Conservation (phyloP, 164 flowering plant genomes). For the Vitis rupestris region DNA sequence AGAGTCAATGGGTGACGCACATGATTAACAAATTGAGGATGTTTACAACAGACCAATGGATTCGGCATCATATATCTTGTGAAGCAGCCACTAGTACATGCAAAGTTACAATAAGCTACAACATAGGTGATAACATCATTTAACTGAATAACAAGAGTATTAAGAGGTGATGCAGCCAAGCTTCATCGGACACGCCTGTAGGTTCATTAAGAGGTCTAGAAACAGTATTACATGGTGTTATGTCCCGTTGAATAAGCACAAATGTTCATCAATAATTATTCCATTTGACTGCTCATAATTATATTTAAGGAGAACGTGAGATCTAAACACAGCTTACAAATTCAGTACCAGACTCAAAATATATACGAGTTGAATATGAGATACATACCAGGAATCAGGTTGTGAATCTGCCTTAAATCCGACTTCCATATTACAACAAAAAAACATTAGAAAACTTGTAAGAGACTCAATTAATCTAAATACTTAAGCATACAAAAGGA, state of each 20-base stretch:
- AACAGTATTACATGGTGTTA: too few species aligned
- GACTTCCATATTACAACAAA: conserved; percentile 61
- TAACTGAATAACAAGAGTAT: too few species aligned
- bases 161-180: too few species aligned
- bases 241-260: too few species aligned
- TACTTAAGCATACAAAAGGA: not conserved
- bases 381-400: conserved; percentile 78
- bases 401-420: conserved; percentile 67
- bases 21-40: not conserved
- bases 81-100: too few species aligned
- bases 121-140: too few species aligned
- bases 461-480: conserved; percentile 10
- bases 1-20: not conserved
- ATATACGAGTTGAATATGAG: conserved; percentile 5
- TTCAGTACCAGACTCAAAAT: not conserved
- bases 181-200: too few species aligned
- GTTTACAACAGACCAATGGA: not conserved
- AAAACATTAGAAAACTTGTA: conserved; percentile 15
- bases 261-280: too few species aligned
- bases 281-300: too few species aligned
- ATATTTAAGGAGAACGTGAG: not conserved
- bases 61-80: not conserved
- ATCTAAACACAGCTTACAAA: not conserved
- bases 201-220: too few species aligned
- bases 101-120: too few species aligned